Evolutionary conservation across 805 yeast genomes (phyloP).

Genomic region (Ogataea naganishii): DNA sequence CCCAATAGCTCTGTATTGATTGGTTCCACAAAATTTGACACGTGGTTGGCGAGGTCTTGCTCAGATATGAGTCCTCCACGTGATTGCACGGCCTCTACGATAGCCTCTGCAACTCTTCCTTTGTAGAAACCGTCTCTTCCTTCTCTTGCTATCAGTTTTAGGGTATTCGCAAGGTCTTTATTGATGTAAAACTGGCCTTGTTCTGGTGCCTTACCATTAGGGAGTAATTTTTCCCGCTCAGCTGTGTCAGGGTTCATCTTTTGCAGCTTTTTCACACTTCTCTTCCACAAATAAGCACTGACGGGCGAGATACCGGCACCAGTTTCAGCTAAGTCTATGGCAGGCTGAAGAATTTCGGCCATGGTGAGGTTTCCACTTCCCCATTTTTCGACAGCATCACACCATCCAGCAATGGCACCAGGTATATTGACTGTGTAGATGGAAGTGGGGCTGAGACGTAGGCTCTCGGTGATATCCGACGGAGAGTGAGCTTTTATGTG

Average conservation of each 20-base stretch:
- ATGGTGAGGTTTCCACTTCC: slow-evolving; percentile 61
- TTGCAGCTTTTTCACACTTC: slow-evolving; percentile 29
- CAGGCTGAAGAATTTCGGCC: slow-evolving; percentile 51
- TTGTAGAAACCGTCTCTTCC: slow-evolving; percentile 65
- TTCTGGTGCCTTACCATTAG: slow-evolving; percentile 38
- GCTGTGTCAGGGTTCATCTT: slow-evolving; percentile 22
- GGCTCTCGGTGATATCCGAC: slow-evolving; percentile 32
- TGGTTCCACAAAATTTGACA: slow-evolving; percentile 59
- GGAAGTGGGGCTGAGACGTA: slow-evolving; percentile 42
- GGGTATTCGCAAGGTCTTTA: slow-evolving; percentile 40
- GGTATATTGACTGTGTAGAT: slow-evolving; percentile 64
- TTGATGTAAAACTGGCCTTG: slow-evolving; percentile 54
- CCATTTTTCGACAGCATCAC: slow-evolving; percentile 59
- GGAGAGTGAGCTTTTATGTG: slow-evolving; percentile 30
- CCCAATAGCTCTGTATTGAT: slow-evolving; percentile 44
- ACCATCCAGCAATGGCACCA: slow-evolving; percentile 77
- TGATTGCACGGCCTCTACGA: slow-evolving; percentile 40
- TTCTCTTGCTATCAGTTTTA: slow-evolving; percentile 38
- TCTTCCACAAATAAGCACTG: slow-evolving; percentile 42
- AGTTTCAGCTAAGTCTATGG: slow-evolving; percentile 57
- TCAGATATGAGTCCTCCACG: slow-evolving; percentile 49
- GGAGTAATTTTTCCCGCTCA: slow-evolving; percentile 25
- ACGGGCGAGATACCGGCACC: slow-evolving; percentile 61
- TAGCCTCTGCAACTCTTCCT: slow-evolving; percentile 62
- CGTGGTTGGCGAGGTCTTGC: slow-evolving; percentile 50